phyloP scores from a whole-genome alignment of 2,329 filamentous ascomycete species.

The Chaetomiaceae sp. region DNA sequence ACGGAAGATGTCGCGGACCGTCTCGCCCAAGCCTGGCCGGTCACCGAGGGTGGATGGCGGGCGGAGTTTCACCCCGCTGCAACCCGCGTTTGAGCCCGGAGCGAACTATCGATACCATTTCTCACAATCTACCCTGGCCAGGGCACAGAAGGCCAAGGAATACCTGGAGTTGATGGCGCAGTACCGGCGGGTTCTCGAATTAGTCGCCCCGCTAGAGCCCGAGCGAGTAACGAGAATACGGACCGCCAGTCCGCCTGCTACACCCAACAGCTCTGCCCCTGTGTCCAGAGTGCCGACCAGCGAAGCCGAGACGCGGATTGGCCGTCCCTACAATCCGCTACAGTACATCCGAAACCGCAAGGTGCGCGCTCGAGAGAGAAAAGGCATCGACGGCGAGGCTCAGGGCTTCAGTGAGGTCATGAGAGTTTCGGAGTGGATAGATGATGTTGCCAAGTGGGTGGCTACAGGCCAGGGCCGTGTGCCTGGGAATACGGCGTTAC shows the following conservation, averaged over 20 bases:
- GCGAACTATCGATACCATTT: slow-evolving; percentile 56
- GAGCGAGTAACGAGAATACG: slow-evolving; percentile 31
- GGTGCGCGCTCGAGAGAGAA: slow-evolving; percentile 71
- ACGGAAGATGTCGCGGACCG: slow-evolving; percentile 53
- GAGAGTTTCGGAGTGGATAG: slow-evolving; percentile 70
- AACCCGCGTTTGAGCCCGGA: slow-evolving; percentile 43
- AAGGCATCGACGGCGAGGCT: slow-evolving; percentile 63
- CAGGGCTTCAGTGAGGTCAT: slow-evolving; percentile 72
- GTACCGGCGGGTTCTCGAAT: slow-evolving; percentile 72
- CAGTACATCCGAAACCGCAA: slow-evolving; percentile 91
- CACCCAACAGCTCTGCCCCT: slow-evolving; percentile 32
- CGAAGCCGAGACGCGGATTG: slow-evolving; percentile 38
- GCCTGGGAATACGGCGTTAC: slow-evolving; percentile 35
- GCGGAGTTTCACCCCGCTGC: slow-evolving; percentile 40
- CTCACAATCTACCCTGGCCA: slow-evolving; percentile 70
- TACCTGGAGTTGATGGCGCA: slow-evolving; percentile 82
- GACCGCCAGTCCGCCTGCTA: slow-evolving; percentile 37
- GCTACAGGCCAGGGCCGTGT: slow-evolving; percentile 30
- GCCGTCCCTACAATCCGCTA: slow-evolving; percentile 79
- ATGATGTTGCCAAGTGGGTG: slow-evolving; percentile 53
- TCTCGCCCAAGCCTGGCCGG: slow-evolving; percentile 51
- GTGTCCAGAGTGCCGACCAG: slow-evolving; percentile 23
- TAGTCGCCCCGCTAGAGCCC: slow-evolving; percentile 66
- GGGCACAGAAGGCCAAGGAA: slow-evolving; percentile 77
- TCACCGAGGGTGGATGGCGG: slow-evolving; percentile 37